Conservation (phyloP, 2,329 filamentous ascomycete species). For the Chaetomium sp. region DNA sequence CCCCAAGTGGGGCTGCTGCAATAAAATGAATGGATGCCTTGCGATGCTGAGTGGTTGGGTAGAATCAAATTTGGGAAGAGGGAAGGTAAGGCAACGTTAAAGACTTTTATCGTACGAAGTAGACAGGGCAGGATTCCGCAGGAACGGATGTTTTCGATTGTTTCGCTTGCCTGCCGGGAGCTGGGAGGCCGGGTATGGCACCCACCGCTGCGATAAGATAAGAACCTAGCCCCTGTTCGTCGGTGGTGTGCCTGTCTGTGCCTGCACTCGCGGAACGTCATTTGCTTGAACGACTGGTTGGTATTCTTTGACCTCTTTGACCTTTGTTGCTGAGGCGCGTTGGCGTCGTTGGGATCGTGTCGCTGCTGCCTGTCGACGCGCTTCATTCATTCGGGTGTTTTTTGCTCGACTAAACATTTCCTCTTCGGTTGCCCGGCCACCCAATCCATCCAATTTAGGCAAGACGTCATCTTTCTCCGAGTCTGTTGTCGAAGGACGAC, state of each 20-base stretch:
- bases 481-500: not conserved
- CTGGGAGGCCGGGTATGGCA: not conserved
- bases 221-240: conserved; percentile 7
- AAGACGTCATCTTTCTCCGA: not conserved
- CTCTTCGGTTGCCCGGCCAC: conserved; percentile 2
- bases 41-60: too few species aligned
- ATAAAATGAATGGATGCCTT: too few species aligned
- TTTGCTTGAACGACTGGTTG: conserved; percentile 14
- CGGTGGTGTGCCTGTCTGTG: not conserved
- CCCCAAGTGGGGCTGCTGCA: too few species aligned
- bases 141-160: too few species aligned
- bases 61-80: too few species aligned
- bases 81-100: too few species aligned
- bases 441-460: conserved; percentile 4
- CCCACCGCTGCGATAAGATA: conserved; percentile 31
- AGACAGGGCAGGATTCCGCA: too few species aligned
- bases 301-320: not conserved
- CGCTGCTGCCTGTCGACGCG: conserved; percentile 16
- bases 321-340: not conserved
- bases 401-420: not conserved
- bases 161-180: not conserved
- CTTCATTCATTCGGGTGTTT: not conserved
- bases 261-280: conserved; percentile 21
- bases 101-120: too few species aligned
- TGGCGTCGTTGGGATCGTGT: conserved; percentile 4